Base-by-base conservation (phyloP, 495 filamentous ascomycete species). In the Penicillium bovifimosum region DNA sequence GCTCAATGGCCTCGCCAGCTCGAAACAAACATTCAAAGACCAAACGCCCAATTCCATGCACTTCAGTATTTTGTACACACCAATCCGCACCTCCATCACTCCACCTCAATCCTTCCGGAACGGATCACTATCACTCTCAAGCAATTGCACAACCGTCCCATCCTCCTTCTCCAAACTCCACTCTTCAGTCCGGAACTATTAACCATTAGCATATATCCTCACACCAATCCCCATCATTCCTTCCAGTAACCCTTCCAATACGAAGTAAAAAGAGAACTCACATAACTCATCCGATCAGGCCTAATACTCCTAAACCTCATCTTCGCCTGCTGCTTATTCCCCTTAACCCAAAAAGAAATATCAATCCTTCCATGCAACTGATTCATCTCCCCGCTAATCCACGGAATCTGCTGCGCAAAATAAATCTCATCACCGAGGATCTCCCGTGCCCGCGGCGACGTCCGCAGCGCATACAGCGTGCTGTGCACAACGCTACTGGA, bases 331-430 rank as follows among this genome's bases (percentile, higher is more conserved):
- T 65, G 69, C 59, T 80, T 86, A 2, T 83, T 91, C 36, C 93
- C 93, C 71, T 90, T 91, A 9, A 98, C 93, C 74, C 78, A 77
- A 67, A 93, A 97, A 3, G 68, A 70, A 49, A 98, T 91, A 77
- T 96, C 75, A 64, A 97, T 96, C 62, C 83, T 77, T 2, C 93
- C 93, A 71, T 91, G 88, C 66, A 98, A 70, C 75, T 96, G 92
- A 72, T 96, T 95, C 76, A 98, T 85, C 72, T 88, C 82, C 32
- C 93, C 93, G 63, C 79, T 80, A 53, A 98, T 96, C 91, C 91
- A 96, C 10, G 93, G 92, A 58, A 95, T 86, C 72, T 86, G 82
- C 64, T 82, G 77, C 27, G 82, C 79, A 71, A 96, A 97, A 64
- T 95, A 95, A 45, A 98, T 90, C 72, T 96, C 86, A 64, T 96